These are phyloP conservation scores for Serendipita sp. DNA, from an alignment of 1,284 basidiomycete species.

Conservation along the genomic window DNA sequence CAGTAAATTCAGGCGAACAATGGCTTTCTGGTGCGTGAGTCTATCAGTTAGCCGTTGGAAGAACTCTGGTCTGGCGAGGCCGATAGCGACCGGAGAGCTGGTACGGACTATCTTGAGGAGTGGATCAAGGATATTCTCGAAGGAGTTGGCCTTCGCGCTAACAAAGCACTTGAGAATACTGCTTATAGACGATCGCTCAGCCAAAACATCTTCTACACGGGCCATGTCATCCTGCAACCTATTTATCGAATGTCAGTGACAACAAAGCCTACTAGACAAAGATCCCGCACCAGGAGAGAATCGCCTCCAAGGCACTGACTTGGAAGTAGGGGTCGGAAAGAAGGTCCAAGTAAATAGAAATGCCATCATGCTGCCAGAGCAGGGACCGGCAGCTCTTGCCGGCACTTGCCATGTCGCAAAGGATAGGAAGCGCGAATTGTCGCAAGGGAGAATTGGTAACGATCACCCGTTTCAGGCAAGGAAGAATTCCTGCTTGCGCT, in stretches of 20 bases:
- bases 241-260: slow-evolving; percentile 4
- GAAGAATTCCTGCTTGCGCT: slow-evolving; percentile 86
- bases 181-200: slow-evolving; percentile 56
- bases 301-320: slow-evolving; percentile 81
- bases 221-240: slow-evolving; percentile 92
- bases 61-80: slow-evolving; percentile 69
- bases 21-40: slow-evolving; percentile 67
- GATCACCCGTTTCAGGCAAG: slow-evolving; percentile 77
- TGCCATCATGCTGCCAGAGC: slow-evolving; percentile 79
- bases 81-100: slow-evolving; percentile 60
- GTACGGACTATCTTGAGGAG: slow-evolving; percentile 80
- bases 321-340: slow-evolving; percentile 93
- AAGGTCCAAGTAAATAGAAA: slow-evolving; percentile 70
- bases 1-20: slow-evolving; percentile 81
- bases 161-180: slow-evolving; percentile 74
- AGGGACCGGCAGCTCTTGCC: slow-evolving; percentile 80
- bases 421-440: slow-evolving; percentile 90
- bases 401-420: slow-evolving; percentile 88
- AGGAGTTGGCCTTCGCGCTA: slow-evolving; percentile 77
- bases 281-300: slow-evolving; percentile 65
- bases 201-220: slow-evolving; percentile 78
- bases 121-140: slow-evolving; percentile 89
- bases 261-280: neutral
- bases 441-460: slow-evolving; percentile 80
- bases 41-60: slow-evolving; percentile 79